These are phyloP conservation scores for Nicotiana noctiflora DNA, from an alignment of 257 asterid genomes.

Conservation along the genomic window DNA sequence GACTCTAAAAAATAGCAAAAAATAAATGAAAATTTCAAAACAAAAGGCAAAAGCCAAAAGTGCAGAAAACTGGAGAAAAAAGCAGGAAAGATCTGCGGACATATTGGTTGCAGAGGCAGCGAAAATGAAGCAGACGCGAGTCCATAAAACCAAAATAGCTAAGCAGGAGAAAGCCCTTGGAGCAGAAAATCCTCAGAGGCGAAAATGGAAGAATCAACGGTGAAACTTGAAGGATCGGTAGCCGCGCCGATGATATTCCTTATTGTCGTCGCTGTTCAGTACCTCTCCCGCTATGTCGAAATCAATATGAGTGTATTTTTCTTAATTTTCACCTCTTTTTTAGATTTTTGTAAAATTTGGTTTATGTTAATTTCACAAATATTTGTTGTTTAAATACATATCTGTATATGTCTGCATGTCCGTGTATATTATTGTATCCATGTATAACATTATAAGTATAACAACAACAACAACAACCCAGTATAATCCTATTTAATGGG, in stretches of 20 bases:
- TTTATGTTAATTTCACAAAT: background rate
- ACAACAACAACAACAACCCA: too few relatives aligned
- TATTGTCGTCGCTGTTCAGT: constrained; percentile 49
- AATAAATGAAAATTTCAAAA: background rate
- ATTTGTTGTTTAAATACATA: background rate
- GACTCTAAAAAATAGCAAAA: too few relatives aligned
- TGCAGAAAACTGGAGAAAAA: background rate
- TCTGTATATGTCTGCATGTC: too few relatives aligned
- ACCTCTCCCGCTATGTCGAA: constrained; percentile 52
- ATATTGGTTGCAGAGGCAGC: background rate
- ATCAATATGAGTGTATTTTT: constrained; percentile 41
- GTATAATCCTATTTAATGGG: too few relatives aligned
- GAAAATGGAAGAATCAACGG: constrained; percentile 44
- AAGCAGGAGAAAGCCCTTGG: background rate
- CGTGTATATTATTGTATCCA: too few relatives aligned
- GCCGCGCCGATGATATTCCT: constrained; percentile 67
- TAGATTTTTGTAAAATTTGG: background rate
- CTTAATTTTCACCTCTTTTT: background rate
- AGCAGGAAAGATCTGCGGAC: background rate
- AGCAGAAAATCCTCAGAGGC: background rate
- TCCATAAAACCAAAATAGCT: background rate
- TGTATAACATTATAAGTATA: too few relatives aligned
- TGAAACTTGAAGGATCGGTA: constrained; percentile 45
- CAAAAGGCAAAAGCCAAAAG: background rate
- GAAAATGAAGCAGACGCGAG: background rate